Percentiles rank a stretch among this genome's conserved stretches.
phyloP scores from a whole-genome alignment of 345 rosid genomes.

The Gossypium ekmanianum region DNA sequence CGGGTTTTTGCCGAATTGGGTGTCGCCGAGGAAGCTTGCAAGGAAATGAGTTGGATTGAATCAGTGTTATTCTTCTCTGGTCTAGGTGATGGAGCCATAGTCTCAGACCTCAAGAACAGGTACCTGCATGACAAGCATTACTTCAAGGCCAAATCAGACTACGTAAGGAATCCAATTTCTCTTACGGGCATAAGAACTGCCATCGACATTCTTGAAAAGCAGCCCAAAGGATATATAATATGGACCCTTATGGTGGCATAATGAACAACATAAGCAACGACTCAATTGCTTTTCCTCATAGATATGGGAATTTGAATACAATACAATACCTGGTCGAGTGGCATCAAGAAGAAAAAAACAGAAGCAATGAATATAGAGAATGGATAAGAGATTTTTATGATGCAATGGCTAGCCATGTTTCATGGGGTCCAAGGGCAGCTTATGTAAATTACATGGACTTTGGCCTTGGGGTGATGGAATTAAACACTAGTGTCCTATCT shows the following conservation, averaged over 20 bases:
- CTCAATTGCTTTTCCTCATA: constrained; percentile 52
- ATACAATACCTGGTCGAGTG: constrained; percentile 51
- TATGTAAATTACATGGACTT: constrained; percentile 56
- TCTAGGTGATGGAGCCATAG: constrained; percentile 23
- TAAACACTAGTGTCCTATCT: not conserved
- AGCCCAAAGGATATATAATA: constrained; percentile 36
- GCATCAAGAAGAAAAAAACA: constrained; percentile 33
- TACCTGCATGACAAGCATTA: constrained; percentile 28
- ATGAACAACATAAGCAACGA: constrained; percentile 42
- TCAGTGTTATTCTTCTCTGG: constrained; percentile 41
- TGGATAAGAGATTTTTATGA: constrained; percentile 40
- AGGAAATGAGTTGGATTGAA: constrained; percentile 55
- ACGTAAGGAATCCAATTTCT: constrained; percentile 34
- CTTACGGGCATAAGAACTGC: constrained; percentile 26
- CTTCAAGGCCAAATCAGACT: constrained; percentile 58
- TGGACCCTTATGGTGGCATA: constrained; percentile 57
- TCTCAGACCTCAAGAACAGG: constrained; percentile 29
- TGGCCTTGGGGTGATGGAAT: constrained; percentile 41
- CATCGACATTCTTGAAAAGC: constrained; percentile 25
- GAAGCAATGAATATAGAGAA: constrained; percentile 14
- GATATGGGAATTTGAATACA: constrained; percentile 42
- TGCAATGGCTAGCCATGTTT: constrained; percentile 44
- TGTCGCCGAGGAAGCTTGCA: constrained; percentile 32
- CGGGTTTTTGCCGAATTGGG: constrained; percentile 36
- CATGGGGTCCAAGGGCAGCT: constrained; percentile 49